Conservation (phyloP, 345 rosid genomes). For the Salix koriyanagi region DNA sequence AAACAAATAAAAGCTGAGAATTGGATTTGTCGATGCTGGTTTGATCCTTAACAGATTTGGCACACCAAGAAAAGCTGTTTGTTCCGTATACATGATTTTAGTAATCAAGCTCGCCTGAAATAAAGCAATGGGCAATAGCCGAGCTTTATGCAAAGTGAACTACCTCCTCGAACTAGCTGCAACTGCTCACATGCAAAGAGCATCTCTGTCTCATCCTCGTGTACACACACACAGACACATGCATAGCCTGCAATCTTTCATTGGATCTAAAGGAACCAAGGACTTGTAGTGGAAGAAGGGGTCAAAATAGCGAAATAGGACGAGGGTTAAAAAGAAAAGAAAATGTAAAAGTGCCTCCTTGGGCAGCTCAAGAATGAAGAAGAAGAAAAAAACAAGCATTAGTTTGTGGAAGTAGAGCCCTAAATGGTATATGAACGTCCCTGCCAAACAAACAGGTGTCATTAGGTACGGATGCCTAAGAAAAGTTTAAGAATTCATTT, state of each 20-base stretch:
- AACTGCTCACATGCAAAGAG: conserved; percentile 40
- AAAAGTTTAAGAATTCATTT: neutral
- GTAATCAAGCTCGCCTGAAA: conserved; percentile 14
- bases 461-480: neutral
- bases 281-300: conserved; percentile 3
- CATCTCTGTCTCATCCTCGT: conserved; percentile 3
- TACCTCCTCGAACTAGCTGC: conserved; percentile 21
- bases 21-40: conserved; percentile 13
- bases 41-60: conserved; percentile 16
- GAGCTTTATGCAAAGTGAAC: conserved; percentile 26
- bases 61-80: neutral
- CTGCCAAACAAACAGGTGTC: neutral
- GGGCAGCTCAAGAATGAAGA: neutral
- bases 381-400: neutral
- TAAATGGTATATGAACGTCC: conserved; percentile 2
- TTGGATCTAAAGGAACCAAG: neutral
- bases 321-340: neutral
- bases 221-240: neutral
- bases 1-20: conserved; percentile 4
- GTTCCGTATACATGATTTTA: neutral
- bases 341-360: neutral
- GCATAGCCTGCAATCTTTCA: conserved; percentile 5
- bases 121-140: conserved; percentile 11
- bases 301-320: conserved; percentile 13
- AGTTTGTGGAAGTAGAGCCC: neutral